Evolutionary conservation across 805 yeast genomes (phyloP).

Genomic region (Kurtzmaniella fragi): DNA sequence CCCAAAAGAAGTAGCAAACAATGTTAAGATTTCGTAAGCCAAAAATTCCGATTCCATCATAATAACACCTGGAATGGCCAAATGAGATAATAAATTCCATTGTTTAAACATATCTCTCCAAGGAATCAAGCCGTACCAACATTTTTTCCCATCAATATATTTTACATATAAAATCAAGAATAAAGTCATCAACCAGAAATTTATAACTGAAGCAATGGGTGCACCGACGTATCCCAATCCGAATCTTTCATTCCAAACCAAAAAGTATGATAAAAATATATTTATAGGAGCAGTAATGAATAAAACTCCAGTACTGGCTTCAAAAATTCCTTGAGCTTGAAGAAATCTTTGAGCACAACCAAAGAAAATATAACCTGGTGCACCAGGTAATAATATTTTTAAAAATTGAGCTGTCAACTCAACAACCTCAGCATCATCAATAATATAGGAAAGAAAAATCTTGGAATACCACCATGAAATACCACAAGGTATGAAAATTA

Average conservation of each 20-base stretch:
- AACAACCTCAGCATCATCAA: constrained; percentile 29
- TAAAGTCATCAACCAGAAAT: constrained; percentile 37
- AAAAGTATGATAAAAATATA: constrained; percentile 32
- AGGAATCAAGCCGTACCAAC: constrained; percentile 61
- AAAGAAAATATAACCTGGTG: constrained; percentile 40
- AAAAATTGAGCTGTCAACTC: constrained; percentile 29
- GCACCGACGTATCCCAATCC: constrained; percentile 42
- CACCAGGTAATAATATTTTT: constrained; percentile 32
- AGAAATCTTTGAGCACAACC: constrained; percentile 37
- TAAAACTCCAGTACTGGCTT: constrained; percentile 42
- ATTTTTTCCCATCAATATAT: constrained; percentile 57
- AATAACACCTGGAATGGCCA: constrained; percentile 42
- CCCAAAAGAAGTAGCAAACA: constrained; percentile 43
- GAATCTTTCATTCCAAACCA: constrained; percentile 37
- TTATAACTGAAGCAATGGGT: constrained; percentile 37
- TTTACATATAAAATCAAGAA: constrained; percentile 33
- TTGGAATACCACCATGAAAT: constrained; percentile 36
- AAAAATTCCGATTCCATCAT: constrained; percentile 43
- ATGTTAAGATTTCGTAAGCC: constrained; percentile 43
- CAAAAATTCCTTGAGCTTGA: constrained; percentile 44
- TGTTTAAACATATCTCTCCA: constrained; percentile 26
- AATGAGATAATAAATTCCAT: constrained; percentile 31
- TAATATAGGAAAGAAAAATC: constrained; percentile 21
- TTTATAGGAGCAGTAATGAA: constrained; percentile 39
- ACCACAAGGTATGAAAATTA: constrained; percentile 34